Evolutionary conservation across 208 protist species (phyloP), one percentile per base, ranked within the genome.

Genomic region (Wallacemonas sp.): DNA sequence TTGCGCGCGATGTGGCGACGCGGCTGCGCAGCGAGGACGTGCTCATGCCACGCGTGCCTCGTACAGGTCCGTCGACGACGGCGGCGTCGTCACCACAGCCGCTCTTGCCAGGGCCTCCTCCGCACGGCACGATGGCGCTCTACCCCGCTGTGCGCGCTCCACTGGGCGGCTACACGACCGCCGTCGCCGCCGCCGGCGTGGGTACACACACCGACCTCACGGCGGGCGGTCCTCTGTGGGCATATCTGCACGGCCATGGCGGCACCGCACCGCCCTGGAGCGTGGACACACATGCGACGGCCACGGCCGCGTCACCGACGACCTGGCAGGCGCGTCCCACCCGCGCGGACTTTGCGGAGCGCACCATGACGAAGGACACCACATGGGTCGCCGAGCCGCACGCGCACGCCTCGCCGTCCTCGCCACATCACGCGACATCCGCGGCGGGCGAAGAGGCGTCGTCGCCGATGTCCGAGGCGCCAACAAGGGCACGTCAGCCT

Each of bases 1-100:
- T 59, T 29, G 52, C 52, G 22, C 52, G 20, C 32, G 52, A 59
- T 41, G 12, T 59, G 14, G 52, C 52, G n/a, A 18, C 7, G 10
- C n/a, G 16, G 5, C n/a, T 14, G 52, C 32, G 52, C 31, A 59
- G 52, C 32, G 29, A 12, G n/a, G 52, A 59, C 52, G 52, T 59
- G 26, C 52, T 14, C 31, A 59, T 59, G 52, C 52, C 52, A 4
- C 7, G 5, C 26, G 32, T 59, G 0, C 32, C 52, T 4, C 52
- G 52, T 3, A 11, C 31, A 20, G 14, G 5, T 59, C 18, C 14
- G 12, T 39, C 25, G 16, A 0, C 11, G 7, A 5, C n/a, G 25
- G 14, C 36, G 7, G 36, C 0, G 36, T 41, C 36, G 36, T 14
- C 7, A 41, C n/a, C n/a, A n/a, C n/a, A n/a, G n/a, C n/a, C n/a